These are phyloP conservation scores for Botrytis sinoallii DNA, from an alignment of 2,329 filamentous ascomycete genomes.

Conservation along the genomic window DNA sequence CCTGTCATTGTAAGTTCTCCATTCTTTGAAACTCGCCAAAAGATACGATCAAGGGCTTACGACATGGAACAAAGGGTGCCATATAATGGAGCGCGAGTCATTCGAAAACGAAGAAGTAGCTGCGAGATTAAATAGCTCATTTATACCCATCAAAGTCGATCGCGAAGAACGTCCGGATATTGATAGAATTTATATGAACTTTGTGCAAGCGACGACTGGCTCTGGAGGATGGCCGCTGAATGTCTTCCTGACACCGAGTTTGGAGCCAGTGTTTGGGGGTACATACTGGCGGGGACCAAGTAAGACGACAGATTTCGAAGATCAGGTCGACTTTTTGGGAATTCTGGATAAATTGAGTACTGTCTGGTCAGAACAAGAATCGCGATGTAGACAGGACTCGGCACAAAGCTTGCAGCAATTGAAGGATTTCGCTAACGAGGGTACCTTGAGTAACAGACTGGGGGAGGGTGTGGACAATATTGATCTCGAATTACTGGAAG, in stretches of 20 bases:
- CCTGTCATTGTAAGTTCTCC: constrained; percentile 77
- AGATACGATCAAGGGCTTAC: background rate
- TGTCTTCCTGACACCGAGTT: constrained; percentile 89
- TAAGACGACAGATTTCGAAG: constrained; percentile 43
- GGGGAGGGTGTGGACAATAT: constrained; percentile 61
- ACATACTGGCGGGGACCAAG: constrained; percentile 78
- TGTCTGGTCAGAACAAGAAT: constrained; percentile 79
- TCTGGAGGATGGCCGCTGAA: constrained; percentile 93
- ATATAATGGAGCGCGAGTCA: constrained; percentile 89
- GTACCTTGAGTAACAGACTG: constrained; percentile 55
- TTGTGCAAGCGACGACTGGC: constrained; percentile 87
- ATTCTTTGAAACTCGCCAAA: background rate
- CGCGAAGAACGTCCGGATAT: constrained; percentile 91
- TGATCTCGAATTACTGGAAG: constrained; percentile 87
- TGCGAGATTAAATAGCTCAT: constrained; percentile 75
- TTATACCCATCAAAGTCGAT: constrained; percentile 90
- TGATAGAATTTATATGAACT: constrained; percentile 97
- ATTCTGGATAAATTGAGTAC: constrained; percentile 75
- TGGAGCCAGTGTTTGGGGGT: constrained; percentile 92
- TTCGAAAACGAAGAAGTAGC: constrained; percentile 83
- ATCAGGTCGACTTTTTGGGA: constrained; percentile 74
- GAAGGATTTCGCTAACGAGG: constrained; percentile 84
- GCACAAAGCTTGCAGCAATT: constrained; percentile 78
- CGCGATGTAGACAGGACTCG: constrained; percentile 78
- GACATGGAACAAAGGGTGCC: constrained; percentile 56